Evolutionary conservation across 495 filamentous ascomycete genomes (phyloP), one percentile per base, ranked within the genome.

Genomic region (Daldinia loculata): DNA sequence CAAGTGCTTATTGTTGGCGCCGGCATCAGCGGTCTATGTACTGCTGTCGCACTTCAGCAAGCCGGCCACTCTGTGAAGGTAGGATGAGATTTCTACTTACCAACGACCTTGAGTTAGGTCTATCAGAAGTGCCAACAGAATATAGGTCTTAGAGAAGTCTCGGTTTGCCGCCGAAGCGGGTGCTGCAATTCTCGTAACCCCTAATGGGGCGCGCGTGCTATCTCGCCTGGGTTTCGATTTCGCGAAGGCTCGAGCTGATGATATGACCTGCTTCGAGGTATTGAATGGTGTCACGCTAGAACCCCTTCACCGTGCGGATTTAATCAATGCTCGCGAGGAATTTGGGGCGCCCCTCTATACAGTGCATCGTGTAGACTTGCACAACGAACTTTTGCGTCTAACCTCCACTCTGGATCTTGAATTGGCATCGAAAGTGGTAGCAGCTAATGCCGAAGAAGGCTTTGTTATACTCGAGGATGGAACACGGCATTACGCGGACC

Each of bases 11-110:
- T 89, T 50, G 82, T 87, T 55, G 87, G 87, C 19, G 87, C 86
- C 15, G 87, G 87, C 9, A 83, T 89, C 17, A 80, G 82, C n/a
- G 88, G 88, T 12, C 76, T 90, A 2, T 81, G 81, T 8, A 81
- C 86, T n/a, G 87, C 87, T 6, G 81, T 88, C 22, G 84, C 86
- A 2, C 75, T 89, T 17, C 80, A 84, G 61, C 79, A 79, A 2
- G 79, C 80, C 6, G 88, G 87, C 26, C 87, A 89, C 70, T 67
- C 80, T 52, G 86, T 90, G 0, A 80, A 85, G 63, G 63, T 66
- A 52, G 9, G 30, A 6, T 66, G 11, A n/a, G 3, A 36, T 26
- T 26, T 22, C 52, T 48, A 7, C 4, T 59, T 45, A 17, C 2
- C 11, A 41, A n/a, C 6, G 6, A 60, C 36, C 11, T 60, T 30